A percentile compares a stretch with the other conserved stretches of the same genome.
phyloP scores from a whole-genome alignment of 2,329 filamentous ascomycete genomes.

The Didymella exigua region DNA sequence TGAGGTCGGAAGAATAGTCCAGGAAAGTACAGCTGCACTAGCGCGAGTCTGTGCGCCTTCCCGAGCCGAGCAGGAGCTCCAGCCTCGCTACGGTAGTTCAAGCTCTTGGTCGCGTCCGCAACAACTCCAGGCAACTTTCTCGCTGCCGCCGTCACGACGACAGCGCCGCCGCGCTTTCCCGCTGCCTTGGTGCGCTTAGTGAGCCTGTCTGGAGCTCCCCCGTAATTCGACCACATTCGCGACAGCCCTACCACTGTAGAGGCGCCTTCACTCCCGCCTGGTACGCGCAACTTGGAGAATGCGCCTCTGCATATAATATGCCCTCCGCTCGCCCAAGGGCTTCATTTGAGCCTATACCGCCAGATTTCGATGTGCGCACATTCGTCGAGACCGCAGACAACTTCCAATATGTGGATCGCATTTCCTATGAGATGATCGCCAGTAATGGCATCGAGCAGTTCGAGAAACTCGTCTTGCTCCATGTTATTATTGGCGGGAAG shows the following conservation, averaged over 20 bases:
- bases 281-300: not conserved
- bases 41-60: slow-evolving; percentile 3
- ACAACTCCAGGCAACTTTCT: not conserved
- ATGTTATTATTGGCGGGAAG: slow-evolving; percentile 84
- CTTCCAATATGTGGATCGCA: slow-evolving; percentile 83
- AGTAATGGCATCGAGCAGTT: slow-evolving; percentile 78
- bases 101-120: slow-evolving; percentile 4
- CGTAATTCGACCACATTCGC: not conserved
- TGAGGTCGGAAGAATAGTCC: not conserved
- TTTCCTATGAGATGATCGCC: slow-evolving; percentile 78
- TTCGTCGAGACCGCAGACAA: slow-evolving; percentile 81
- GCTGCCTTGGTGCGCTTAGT: not conserved
- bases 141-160: not conserved
- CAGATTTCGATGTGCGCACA: slow-evolving; percentile 76
- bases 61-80: slow-evolving; percentile 9
- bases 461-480: slow-evolving; percentile 80
- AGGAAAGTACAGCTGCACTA: slow-evolving; percentile 7
- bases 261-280: not conserved
- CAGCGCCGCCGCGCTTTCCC: not conserved
- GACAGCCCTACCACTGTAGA: not conserved
- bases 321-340: slow-evolving; percentile 79
- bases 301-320: slow-evolving; percentile 59
- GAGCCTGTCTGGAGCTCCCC: not conserved
- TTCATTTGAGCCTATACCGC: slow-evolving; percentile 89
- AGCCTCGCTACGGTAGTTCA: not conserved